Conservation (phyloP, 148 eudicot species). For the Oxyria digyna region DNA sequence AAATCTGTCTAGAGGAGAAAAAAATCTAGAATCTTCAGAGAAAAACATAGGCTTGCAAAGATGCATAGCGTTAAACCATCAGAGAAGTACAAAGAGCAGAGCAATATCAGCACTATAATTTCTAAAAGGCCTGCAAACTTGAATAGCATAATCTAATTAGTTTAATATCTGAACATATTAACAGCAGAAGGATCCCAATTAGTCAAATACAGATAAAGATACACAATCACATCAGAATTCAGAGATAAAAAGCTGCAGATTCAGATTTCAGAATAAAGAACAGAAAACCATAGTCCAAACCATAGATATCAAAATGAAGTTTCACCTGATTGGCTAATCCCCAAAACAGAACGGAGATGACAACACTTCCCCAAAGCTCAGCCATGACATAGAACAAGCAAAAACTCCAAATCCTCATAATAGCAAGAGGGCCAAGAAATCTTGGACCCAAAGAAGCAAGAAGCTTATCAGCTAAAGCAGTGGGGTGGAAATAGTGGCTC, state of each 20-base stretch:
- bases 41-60: background rate
- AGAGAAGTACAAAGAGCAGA: background rate
- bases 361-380: constrained; percentile 99
- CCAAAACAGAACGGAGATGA: constrained; percentile 95
- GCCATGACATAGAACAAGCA: constrained; percentile 99
- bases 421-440: constrained; percentile 93
- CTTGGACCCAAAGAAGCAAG: constrained; percentile 71
- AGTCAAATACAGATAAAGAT: background rate
- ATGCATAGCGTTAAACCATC: background rate
- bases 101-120: background rate
- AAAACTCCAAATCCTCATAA: constrained; percentile 98
- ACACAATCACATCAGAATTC: background rate
- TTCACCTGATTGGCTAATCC: constrained; percentile 99
- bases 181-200: background rate
- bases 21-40: background rate
- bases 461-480: constrained; percentile 74
- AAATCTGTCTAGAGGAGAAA: background rate
- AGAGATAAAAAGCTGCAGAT: background rate
- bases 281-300: background rate
- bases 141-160: background rate
- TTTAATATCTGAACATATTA: background rate
- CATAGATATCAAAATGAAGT: background rate
- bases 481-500: constrained; percentile 79
- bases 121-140: background rate
- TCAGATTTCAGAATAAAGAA: background rate